These are phyloP conservation scores for Psidium friedrichsthalianum DNA, from an alignment of 345 rosid genomes.

Conservation along the genomic window DNA sequence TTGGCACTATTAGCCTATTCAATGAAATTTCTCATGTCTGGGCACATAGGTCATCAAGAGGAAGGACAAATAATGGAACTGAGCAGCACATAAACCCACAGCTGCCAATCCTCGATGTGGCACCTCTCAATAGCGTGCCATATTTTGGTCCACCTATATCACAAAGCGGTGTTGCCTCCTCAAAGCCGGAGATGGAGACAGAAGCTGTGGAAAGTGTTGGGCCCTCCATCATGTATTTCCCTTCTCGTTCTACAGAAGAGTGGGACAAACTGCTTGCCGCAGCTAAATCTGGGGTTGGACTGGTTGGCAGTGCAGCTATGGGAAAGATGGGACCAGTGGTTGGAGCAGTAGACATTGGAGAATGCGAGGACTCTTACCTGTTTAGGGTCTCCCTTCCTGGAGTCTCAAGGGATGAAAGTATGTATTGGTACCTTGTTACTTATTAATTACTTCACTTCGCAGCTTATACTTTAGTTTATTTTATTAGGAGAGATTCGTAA, in stretches of 20 bases:
- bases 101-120: slow-evolving; percentile 27
- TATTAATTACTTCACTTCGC: background rate
- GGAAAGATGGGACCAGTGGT: slow-evolving; percentile 48
- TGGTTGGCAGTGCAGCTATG: slow-evolving; percentile 59
- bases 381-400: slow-evolving; percentile 69
- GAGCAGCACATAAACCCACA: slow-evolving; percentile 11
- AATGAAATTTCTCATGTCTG: background rate
- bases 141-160: slow-evolving; percentile 39
- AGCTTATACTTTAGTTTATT: background rate
- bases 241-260: slow-evolving; percentile 37
- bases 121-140: slow-evolving; percentile 62
- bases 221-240: slow-evolving; percentile 39
- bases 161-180: slow-evolving; percentile 4
- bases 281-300: slow-evolving; percentile 36
- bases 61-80: slow-evolving; percentile 8
- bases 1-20: background rate
- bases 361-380: slow-evolving; percentile 43
- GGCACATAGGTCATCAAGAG: slow-evolving; percentile 10
- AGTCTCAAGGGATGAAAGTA: slow-evolving; percentile 58
- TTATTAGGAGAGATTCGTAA: background rate
- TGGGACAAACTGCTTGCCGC: slow-evolving; percentile 17
- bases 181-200: slow-evolving; percentile 2
- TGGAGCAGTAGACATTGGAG: slow-evolving; percentile 54
- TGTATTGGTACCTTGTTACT: background rate
- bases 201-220: slow-evolving; percentile 19